Evolutionary conservation across 768 basidiomycete genomes (phyloP), one percentile per base, ranked within the genome.

Genomic region (Lactifluus rugatus): DNA sequence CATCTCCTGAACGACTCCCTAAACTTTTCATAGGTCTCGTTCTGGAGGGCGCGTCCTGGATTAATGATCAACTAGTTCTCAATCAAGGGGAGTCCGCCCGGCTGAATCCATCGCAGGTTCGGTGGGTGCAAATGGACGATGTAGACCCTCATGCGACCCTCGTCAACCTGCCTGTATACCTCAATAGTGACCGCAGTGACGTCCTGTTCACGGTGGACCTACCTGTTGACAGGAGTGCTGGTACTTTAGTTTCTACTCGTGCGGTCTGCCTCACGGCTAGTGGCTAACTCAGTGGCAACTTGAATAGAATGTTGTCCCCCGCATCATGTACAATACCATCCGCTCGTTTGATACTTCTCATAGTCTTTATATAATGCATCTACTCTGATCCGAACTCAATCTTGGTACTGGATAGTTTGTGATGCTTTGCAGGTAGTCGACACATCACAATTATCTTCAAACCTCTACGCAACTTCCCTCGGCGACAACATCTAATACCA

Each of bases 201-300:
- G 89, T 95, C 34, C 73, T 98, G 66, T 94, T 96, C 74, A 92
- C 89, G 1, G 85, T 95, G 36, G 81, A 90, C 65, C 70, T 98
- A 56, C 86, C 88, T 19, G 87, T 92, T 64, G 86, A 87, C 60
- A 77, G 70, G 60, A 78, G 76, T 42, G 82, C 83, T 0, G 78
- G 82, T 31, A 76, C 84, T 37, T 70, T 90, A 63, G 88, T 92
- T 11, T 83, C 90, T 28, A 93, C 89, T 74, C 76, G 93, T 48
- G 93, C 92, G 9, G 89, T 93, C 46, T 96, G 93, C 72, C 75
- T 97, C 65, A 93, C 89, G 7, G 92, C 93, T 32, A 61, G 59
- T 37, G 57, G 63, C 19, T 64, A 51, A 23, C 9, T 19, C 39
- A 26, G 28, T 54, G 26, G 37, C 23, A 26, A 25, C 17, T 23